phyloP scores from a whole-genome alignment of 1,284 basidiomycete genomes.

The Agaricales sp. region DNA sequence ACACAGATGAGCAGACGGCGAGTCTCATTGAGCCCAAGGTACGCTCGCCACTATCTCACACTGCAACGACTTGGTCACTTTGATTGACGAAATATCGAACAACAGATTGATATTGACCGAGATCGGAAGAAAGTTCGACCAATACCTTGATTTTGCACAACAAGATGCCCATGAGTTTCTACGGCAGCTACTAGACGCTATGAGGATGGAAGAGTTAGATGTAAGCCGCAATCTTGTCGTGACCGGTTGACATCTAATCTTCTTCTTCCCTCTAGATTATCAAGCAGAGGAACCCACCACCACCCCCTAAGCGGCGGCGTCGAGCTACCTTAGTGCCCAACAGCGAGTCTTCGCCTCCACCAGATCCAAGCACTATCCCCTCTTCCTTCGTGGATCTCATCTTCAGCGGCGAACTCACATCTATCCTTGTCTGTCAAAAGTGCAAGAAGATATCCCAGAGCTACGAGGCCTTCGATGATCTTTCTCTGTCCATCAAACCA shows the following conservation, averaged over 20 bases:
- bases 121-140: slow-evolving; percentile 81
- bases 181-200: slow-evolving; percentile 82
- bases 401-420: slow-evolving; percentile 81
- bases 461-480: slow-evolving; percentile 89
- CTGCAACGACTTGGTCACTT: not conserved
- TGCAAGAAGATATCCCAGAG: slow-evolving; percentile 90
- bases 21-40: slow-evolving; percentile 57
- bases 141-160: slow-evolving; percentile 86
- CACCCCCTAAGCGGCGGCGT: slow-evolving; percentile 30
- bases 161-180: slow-evolving; percentile 94
- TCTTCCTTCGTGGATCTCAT: slow-evolving; percentile 77
- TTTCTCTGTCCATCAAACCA: slow-evolving; percentile 78
- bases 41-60: no score
- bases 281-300: slow-evolving; percentile 58
- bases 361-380: slow-evolving; percentile 4
- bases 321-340: slow-evolving; percentile 20
- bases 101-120: slow-evolving; percentile 50
- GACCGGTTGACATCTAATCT: not conserved
- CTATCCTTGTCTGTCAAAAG: slow-evolving; percentile 86
- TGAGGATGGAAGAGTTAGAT: slow-evolving; percentile 92
- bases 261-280: slow-evolving; percentile 50
- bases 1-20: slow-evolving; percentile 38
- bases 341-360: slow-evolving; percentile 4
- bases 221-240: no score
- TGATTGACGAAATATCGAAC: slow-evolving; percentile 16